Percentiles rank a stretch among this genome's conserved stretches.
Evolutionary conservation across 495 filamentous ascomycete species (phyloP).

Genomic region (Podospora conica): DNA sequence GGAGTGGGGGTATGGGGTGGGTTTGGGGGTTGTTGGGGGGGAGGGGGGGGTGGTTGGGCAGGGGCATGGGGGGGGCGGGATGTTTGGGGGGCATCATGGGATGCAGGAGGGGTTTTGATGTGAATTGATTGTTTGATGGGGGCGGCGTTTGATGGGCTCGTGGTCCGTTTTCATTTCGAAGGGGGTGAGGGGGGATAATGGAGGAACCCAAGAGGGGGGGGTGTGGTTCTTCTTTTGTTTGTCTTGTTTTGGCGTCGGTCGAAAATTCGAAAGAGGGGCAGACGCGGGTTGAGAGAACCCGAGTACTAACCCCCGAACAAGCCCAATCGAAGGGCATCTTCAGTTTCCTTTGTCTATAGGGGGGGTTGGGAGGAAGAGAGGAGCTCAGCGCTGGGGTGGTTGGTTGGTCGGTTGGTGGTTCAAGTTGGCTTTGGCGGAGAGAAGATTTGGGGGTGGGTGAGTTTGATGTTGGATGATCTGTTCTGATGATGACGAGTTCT

Average conservation of each 20-base stretch:
- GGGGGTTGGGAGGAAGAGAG: not conserved
- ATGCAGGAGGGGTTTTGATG: constrained; percentile 12
- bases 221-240: not conserved
- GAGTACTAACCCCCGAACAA: not conserved
- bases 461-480: not conserved
- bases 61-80: not conserved
- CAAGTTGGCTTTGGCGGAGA: not conserved
- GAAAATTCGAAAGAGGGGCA: not conserved
- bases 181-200: not conserved
- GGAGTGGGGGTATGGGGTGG: not conserved
- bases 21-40: not conserved
- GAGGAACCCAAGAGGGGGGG: not conserved
- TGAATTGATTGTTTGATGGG: no score
- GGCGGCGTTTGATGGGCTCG: not conserved
- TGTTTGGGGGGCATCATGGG: constrained; percentile 1
- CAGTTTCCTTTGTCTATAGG: not conserved
- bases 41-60: not conserved
- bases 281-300: not conserved
- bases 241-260: not conserved
- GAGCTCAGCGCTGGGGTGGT: not conserved
- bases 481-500: not conserved
- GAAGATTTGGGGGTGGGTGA: not conserved
- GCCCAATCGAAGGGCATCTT: not conserved
- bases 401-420: not conserved
- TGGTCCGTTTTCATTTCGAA: not conserved